Conservation (phyloP, 306 rosid species). For the Quercus parvula region DNA sequence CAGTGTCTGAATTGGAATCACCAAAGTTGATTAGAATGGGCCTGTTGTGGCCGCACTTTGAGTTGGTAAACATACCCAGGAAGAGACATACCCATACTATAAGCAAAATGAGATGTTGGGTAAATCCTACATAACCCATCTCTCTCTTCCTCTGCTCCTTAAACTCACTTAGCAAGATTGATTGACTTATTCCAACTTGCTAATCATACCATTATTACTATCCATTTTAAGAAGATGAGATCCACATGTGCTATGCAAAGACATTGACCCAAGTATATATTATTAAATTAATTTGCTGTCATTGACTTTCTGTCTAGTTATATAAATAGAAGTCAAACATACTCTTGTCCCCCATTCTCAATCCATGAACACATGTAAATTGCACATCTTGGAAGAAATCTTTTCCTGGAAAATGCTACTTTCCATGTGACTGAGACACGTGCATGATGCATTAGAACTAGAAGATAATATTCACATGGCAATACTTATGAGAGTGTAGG, state of each 20-base stretch:
- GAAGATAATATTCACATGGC: not conserved
- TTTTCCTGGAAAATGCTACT: not conserved
- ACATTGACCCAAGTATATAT: not conserved
- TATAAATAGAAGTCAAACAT: not conserved
- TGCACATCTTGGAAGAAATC: not conserved
- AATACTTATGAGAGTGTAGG: not conserved
- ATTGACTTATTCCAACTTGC: not conserved
- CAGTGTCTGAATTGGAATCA: not conserved
- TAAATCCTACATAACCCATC: not conserved
- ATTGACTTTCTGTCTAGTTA: not conserved
- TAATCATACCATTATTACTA: not conserved
- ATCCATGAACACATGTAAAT: not conserved
- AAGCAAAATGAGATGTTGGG: not conserved
- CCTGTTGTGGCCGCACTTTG: not conserved
- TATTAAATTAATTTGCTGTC: not conserved
- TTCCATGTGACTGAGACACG: not conserved
- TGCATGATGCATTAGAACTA: not conserved
- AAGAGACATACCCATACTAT: not conserved
- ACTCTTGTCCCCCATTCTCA: not conserved
- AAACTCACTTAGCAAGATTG: not conserved
- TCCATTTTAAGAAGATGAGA: not conserved
- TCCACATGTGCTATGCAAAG: not conserved
- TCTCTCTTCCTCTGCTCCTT: not conserved
- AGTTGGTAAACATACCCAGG: not conserved
- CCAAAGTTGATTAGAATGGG: not conserved